Evolutionary conservation across 2,329 filamentous ascomycete species (phyloP).

Genomic region (Cercospora zeina): DNA sequence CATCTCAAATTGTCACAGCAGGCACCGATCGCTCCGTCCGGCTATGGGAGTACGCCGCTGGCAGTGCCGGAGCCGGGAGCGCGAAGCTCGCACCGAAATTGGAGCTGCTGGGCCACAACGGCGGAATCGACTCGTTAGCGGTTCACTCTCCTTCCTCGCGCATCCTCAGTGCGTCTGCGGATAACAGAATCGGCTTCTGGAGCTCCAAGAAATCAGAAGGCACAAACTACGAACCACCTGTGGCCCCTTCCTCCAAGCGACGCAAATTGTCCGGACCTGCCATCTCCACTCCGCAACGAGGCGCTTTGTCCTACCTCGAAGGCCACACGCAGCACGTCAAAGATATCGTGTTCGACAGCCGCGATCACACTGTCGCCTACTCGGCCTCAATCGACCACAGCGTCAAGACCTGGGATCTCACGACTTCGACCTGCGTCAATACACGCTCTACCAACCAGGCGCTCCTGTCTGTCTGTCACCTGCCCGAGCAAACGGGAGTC

Average conservation of each 20-base stretch:
- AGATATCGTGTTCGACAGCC: conserved; percentile 78
- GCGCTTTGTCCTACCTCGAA: conserved; percentile 71
- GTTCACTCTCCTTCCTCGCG: conserved; percentile 72
- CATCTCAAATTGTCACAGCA: conserved; percentile 75
- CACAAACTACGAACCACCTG: conserved; percentile 66
- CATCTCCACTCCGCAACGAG: conserved; percentile 66
- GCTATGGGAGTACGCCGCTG: conserved; percentile 80
- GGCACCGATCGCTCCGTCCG: conserved; percentile 82
- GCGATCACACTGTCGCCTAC: conserved; percentile 86
- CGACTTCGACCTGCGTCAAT: conserved; percentile 75
- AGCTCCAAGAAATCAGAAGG: conserved; percentile 74
- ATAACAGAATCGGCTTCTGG: conserved; percentile 87
- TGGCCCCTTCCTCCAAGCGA: conserved; percentile 74
- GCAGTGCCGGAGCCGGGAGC: conserved; percentile 42
- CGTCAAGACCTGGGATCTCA: conserved; percentile 85
- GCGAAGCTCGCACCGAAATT: conserved; percentile 66
- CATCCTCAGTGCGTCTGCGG: conserved; percentile 81
- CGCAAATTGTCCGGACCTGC: conserved; percentile 59
- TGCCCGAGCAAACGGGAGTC: conserved; percentile 65
- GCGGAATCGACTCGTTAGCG: conserved; percentile 70
- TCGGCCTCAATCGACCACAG: conserved; percentile 89
- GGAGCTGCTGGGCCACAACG: conserved; percentile 81
- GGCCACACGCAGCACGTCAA: conserved; percentile 74
- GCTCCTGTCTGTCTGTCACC: conserved; percentile 73
- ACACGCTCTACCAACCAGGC: conserved; percentile 81